A percentile compares a stretch with the other conserved stretches of the same genome.
Conservation (phyloP, 176 grass and related monocot genomes). For the Paspalum vaginatum region DNA sequence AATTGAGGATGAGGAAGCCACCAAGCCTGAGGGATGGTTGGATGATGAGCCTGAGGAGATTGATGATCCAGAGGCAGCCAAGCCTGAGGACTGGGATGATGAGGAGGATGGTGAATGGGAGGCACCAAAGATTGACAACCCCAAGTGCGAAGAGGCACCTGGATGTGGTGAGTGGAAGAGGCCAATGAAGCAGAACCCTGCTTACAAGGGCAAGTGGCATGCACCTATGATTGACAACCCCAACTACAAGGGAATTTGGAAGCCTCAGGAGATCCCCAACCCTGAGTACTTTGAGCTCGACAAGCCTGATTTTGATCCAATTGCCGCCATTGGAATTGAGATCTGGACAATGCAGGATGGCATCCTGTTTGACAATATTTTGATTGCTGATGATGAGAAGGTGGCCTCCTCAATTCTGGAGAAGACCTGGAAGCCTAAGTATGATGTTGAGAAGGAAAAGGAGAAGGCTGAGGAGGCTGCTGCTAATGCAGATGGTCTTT, state of each 20-base stretch:
- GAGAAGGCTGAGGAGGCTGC: constrained; percentile 73
- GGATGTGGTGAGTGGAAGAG: constrained; percentile 98
- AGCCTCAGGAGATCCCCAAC: constrained; percentile 93
- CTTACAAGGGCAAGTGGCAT: constrained; percentile 97
- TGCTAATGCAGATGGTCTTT: constrained; percentile 56
- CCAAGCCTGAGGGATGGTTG: constrained; percentile 94
- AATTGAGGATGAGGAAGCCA: constrained; percentile 83
- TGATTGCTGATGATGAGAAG: constrained; percentile 87
- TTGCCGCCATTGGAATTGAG: constrained; percentile 91
- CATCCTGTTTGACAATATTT: constrained; percentile 89
- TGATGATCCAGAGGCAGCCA: constrained; percentile 81
- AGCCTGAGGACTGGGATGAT: constrained; percentile 99
- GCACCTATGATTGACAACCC: constrained; percentile 93
- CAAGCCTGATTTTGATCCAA: constrained; percentile 76
- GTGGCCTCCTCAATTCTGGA: constrained; percentile 69
- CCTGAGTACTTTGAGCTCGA: constrained; percentile 95
- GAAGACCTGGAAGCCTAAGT: constrained; percentile 92
- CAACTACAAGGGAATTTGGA: constrained; percentile 97
- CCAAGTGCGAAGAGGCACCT: constrained; percentile 88
- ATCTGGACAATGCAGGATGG: constrained; percentile 99
- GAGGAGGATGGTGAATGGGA: constrained; percentile 99
- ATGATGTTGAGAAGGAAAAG: constrained; percentile 93
- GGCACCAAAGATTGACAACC: constrained; percentile 88
- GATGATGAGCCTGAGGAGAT: constrained; percentile 95
- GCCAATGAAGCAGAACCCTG: constrained; percentile 90